Percentiles rank a stretch among this genome's conserved stretches.
Evolutionary conservation across 2,329 filamentous ascomycete species (phyloP).

Genomic region (Aspergillus carbonarius): DNA sequence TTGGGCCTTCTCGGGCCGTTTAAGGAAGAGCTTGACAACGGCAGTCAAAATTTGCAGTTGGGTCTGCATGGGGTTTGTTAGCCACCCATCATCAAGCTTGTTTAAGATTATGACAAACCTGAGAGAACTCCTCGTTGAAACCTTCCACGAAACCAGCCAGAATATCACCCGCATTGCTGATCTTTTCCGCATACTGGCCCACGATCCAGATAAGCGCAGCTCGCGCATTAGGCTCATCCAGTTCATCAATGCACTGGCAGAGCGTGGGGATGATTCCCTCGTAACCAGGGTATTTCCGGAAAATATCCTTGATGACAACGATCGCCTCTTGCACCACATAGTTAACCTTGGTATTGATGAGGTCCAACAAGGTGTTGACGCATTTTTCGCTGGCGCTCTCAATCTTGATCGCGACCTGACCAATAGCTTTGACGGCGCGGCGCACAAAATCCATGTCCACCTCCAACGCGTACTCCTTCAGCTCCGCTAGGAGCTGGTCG

Average conservation of each 20-base stretch:
- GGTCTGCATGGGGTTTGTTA: constrained; percentile 61
- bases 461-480: constrained; percentile 97
- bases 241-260: constrained; percentile 93
- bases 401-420: constrained; percentile 98
- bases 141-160: constrained; percentile 85
- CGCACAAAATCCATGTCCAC: constrained; percentile 99
- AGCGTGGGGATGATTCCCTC: constrained; percentile 96
- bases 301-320: constrained; percentile 98
- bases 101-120: constrained; percentile 56
- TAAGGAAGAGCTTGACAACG: constrained; percentile 95
- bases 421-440: constrained; percentile 91
- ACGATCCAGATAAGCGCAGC: constrained; percentile 98
- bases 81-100: constrained; percentile 7
- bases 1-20: constrained; percentile 91
- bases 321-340: constrained; percentile 98
- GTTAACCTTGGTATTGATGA: constrained; percentile 97
- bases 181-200: constrained; percentile 98
- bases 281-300: constrained; percentile 95
- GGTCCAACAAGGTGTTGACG: constrained; percentile 86
- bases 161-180: constrained; percentile 96
- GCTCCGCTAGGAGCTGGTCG: constrained; percentile 86
- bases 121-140: constrained; percentile 95
- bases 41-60: constrained; percentile 96
- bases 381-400: constrained; percentile 93
- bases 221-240: constrained; percentile 90